These are phyloP conservation scores for Sechiopsis laciniata DNA, from an alignment of 306 rosid genomes.

Conservation along the genomic window DNA sequence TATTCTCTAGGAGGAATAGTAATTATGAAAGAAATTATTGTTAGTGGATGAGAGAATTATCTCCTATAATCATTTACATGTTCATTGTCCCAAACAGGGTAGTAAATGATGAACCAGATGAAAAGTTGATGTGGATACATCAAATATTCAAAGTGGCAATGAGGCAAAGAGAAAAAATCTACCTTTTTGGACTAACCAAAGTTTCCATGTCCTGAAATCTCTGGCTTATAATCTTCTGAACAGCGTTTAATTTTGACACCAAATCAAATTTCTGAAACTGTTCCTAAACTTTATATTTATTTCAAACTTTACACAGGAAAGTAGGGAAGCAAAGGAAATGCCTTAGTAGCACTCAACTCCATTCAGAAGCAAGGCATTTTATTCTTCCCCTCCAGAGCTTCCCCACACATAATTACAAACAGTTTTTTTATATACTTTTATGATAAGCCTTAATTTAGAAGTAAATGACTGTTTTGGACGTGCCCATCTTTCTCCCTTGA, in stretches of 20 bases:
- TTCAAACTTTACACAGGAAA: not conserved
- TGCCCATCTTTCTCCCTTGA: not conserved
- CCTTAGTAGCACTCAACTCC: conserved; percentile 36
- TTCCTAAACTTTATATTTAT: conserved; percentile 9
- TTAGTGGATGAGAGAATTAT: too few species aligned
- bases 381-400: conserved; percentile 10
- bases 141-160: not conserved
- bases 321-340: conserved; percentile 40
- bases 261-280: conserved; percentile 2
- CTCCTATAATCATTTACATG: not conserved
- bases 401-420: not conserved
- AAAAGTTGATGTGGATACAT: not conserved
- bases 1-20: too few species aligned
- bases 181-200: conserved; percentile 17
- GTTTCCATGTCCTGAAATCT: conserved; percentile 10
- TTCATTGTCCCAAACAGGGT: too few species aligned
- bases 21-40: too few species aligned
- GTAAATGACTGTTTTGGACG: conserved; percentile 7
- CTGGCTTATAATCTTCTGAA: conserved; percentile 10
- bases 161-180: not conserved
- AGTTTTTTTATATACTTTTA: not conserved
- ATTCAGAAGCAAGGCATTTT: conserved; percentile 47
- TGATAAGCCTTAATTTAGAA: conserved; percentile 8
- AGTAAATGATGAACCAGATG: not conserved
- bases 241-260: not conserved